Evolutionary conservation across 331 rosid species (phyloP), one percentile per base, ranked within the genome.

Genomic region (Spiraea crenata): DNA sequence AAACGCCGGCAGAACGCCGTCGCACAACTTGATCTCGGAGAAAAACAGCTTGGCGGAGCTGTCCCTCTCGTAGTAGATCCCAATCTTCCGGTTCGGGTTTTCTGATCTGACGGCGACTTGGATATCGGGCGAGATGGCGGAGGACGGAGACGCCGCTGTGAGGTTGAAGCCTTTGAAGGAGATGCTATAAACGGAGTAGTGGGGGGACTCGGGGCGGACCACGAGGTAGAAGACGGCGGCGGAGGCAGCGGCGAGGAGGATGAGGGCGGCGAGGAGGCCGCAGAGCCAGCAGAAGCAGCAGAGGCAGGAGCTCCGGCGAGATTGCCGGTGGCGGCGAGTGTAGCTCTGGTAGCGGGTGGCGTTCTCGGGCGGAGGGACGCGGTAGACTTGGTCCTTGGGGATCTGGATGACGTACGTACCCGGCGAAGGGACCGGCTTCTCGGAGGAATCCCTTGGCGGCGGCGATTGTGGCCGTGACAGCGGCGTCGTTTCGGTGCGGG

Each of bases 311-410:
- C 58, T 19, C 3, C 74, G 83, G 74, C 71, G 78, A 13, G 72
- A 6, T 9, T 73, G 77, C 48, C 56, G 77, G 74, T 73, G 77
- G 45, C 56, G 77, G 74, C 65, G 57, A 79, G 87, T 16, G 80
- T 82, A 87, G 4, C 62, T 64, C 15, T 86, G 25, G 81, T 68
- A 83, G 44, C 84, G 88, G 39, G 63, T 56, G 3, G 92, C 82
- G 40, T 90, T 92, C 68, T 86, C 96, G 5, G 87, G 92, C 10
- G 96, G 96, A 11, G 96, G 98, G 31, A 90, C 80, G 55, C 92
- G 95, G 82, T 86, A 88, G 77, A 90, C 80, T 69, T 83, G 88
- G 76, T 92, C 95, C 76, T 86, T 92, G 13, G 98, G 98, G 57
- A 89, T 77, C 65, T 85, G 73, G 68, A 92, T 80, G 73, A 88